A percentile compares a stretch with the other conserved stretches of the same genome.
phyloP scores from a whole-genome alignment of 768 basidiomycete species.

The Lentinus tigrinus region DNA sequence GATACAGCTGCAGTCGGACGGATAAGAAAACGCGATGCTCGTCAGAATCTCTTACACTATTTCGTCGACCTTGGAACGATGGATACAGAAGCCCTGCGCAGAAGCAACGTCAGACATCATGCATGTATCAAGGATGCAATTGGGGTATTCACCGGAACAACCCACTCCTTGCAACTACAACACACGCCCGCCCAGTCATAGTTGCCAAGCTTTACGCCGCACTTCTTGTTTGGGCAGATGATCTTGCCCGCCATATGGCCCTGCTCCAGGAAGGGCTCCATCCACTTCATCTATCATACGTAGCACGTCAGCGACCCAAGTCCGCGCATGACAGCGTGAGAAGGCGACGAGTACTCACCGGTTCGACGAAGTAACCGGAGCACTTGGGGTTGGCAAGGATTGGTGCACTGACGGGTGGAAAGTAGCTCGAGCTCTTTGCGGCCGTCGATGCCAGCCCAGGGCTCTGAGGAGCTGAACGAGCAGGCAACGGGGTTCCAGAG shows the following conservation, averaged over 20 bases:
- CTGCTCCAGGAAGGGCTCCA: slow-evolving; percentile 77
- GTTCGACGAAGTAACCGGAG: slow-evolving; percentile 96
- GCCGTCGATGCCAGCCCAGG: slow-evolving; percentile 2
- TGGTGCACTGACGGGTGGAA: slow-evolving; percentile 46
- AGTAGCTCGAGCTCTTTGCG: slow-evolving; percentile 12
- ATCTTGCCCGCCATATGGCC: slow-evolving; percentile 88
- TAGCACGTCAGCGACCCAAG: background rate
- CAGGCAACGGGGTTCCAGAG: slow-evolving; percentile 11
- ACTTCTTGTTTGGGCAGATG: slow-evolving; percentile 88
- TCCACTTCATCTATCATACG: slow-evolving; percentile 79
- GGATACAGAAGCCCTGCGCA: slow-evolving; percentile 52
- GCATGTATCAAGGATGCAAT: background rate
- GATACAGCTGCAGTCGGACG: background rate
- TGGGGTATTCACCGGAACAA: slow-evolving; percentile 68
- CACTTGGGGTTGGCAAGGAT: slow-evolving; percentile 80
- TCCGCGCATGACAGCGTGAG: background rate
- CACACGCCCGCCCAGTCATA: slow-evolving; percentile 96
- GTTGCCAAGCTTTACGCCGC: slow-evolving; percentile 88
- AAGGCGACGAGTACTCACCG: slow-evolving; percentile 50
- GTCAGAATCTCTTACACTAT: slow-evolving; percentile 27
- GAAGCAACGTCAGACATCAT: background rate
- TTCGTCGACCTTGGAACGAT: slow-evolving; percentile 55
- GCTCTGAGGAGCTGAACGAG: slow-evolving; percentile 25
- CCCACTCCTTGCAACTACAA: slow-evolving; percentile 92
- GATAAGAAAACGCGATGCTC: background rate